Conservation (phyloP, 192 early-diverging fungal species). For the Linnemannia exigua region DNA sequence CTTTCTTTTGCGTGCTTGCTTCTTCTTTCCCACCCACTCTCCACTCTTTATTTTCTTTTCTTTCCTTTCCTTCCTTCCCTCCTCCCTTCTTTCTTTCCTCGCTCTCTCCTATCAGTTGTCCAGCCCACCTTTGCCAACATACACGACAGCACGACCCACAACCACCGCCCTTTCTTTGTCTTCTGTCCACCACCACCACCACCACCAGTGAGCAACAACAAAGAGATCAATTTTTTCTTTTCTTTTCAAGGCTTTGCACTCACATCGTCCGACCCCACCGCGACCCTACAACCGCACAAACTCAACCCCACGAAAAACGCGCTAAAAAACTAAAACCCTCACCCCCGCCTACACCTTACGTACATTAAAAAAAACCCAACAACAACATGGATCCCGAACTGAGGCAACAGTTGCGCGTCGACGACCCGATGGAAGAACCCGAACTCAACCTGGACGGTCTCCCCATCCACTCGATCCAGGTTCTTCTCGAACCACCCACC, state of each 20-base stretch:
- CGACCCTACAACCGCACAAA: conserved; percentile 1
- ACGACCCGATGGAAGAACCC: conserved; percentile 48
- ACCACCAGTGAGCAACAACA: background rate
- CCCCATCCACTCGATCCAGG: conserved; percentile 30
- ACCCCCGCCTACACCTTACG: background rate
- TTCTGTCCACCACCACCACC: background rate
- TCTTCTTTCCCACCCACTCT: background rate
- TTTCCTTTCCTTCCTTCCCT: background rate
- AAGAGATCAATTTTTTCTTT: background rate
- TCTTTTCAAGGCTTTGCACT: background rate
- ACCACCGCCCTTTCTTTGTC: background rate
- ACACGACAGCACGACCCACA: background rate
- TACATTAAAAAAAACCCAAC: too few relatives aligned
- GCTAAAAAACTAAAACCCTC: conserved; percentile 1
- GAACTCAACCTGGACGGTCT: conserved; percentile 43
- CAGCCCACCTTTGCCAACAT: background rate
- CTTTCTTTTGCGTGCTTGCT: background rate
- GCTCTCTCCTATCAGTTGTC: conserved; percentile 9
- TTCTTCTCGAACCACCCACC: conserved; percentile 37
- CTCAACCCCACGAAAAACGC: background rate
- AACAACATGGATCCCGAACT: conserved; percentile 38
- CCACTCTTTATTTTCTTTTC: conserved; percentile 3
- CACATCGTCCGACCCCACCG: background rate
- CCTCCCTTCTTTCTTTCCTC: background rate
- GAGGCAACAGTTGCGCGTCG: conserved; percentile 41